phyloP scores from a whole-genome alignment of 2,329 filamentous ascomycete genomes.

The Camptophora hylomeconis region DNA sequence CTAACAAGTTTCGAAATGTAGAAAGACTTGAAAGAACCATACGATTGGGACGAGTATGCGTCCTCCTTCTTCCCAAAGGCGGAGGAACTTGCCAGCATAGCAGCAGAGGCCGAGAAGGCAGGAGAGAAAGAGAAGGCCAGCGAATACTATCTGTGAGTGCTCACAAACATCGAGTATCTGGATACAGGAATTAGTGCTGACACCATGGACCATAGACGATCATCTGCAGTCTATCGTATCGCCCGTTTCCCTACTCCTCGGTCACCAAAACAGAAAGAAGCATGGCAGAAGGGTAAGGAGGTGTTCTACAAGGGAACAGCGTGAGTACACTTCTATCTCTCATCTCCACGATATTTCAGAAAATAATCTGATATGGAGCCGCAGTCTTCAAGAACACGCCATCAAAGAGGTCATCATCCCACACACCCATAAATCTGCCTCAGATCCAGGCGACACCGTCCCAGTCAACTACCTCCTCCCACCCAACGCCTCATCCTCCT shows the following conservation, averaged over 20 bases:
- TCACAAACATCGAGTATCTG: background rate
- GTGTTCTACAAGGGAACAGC: slow-evolving; percentile 17
- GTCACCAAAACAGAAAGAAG: slow-evolving; percentile 16
- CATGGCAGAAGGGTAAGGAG: slow-evolving; percentile 16
- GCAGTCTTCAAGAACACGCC: slow-evolving; percentile 27
- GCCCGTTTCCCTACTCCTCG: slow-evolving; percentile 47
- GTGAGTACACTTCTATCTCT: too few relatives aligned
- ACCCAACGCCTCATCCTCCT: slow-evolving; percentile 25
- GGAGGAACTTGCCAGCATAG: slow-evolving; percentile 40
- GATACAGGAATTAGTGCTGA: slow-evolving; percentile 2
- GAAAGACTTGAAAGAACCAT: slow-evolving; percentile 52
- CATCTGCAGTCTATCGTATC: slow-evolving; percentile 61
- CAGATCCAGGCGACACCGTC: slow-evolving; percentile 44
- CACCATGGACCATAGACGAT: slow-evolving; percentile 54
- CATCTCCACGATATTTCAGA: background rate
- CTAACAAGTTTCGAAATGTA: slow-evolving; percentile 19
- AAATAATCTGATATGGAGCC: slow-evolving; percentile 4
- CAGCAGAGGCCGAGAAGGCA: slow-evolving; percentile 35
- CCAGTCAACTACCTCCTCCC: slow-evolving; percentile 55
- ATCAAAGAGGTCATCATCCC: slow-evolving; percentile 50
- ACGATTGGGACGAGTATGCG: slow-evolving; percentile 50
- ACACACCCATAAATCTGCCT: slow-evolving; percentile 36
- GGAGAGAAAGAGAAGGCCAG: slow-evolving; percentile 43
- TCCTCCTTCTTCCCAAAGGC: slow-evolving; percentile 48
- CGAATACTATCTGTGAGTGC: slow-evolving; percentile 23